Base-by-base conservation (phyloP, 2,329 filamentous ascomycete genomes). In the Ceratocystis colombiana region DNA sequence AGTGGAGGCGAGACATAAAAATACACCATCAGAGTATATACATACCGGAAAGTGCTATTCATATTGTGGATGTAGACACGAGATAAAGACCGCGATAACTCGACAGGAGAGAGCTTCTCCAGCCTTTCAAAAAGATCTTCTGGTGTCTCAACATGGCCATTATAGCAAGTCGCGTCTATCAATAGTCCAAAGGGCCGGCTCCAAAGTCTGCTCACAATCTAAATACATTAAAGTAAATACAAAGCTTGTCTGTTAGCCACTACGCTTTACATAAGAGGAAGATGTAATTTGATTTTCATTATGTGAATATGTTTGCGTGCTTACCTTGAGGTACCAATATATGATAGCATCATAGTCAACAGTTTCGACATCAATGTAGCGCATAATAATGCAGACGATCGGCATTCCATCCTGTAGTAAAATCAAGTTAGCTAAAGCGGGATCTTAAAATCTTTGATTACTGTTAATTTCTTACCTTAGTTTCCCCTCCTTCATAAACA, bases 21-120 rank as follows among this genome's bases (percentile, higher is more conserved):
- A n/a, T 12, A 41, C 10, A 41, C 10, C 8, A 46, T 6, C 3
- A 4, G 12, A n/a, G 37, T 41, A 12, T 15, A 5, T 44, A 66
- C 76, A 69, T 75, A 82, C 80, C 82, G 80, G 73, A 86, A 88
- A 10, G 84, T 81, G 71, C 83, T 87, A 71, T 88, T 88, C 85
- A 88, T 88, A 71, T 88, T 88, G 74, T 88, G 88, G 17, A 88
- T 79, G 69, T 88, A 88, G 50, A 87, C 79, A 46, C 84, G 79
- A 1, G 81, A 78, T 3, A 88, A 75, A 68, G 85, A 82, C 64
- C 78, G 79, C 1, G 81, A 79, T 57, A 88, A 73, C 70, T 88
- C 86, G 0, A 79, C 78, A 0, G 86, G 85, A 2, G 83, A 84
- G 2, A 88, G 77, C 10, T 82, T 75, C 71, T 88, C 84, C 7